Conservation (phyloP, 306 rosid species). For the Castanea crenata region DNA sequence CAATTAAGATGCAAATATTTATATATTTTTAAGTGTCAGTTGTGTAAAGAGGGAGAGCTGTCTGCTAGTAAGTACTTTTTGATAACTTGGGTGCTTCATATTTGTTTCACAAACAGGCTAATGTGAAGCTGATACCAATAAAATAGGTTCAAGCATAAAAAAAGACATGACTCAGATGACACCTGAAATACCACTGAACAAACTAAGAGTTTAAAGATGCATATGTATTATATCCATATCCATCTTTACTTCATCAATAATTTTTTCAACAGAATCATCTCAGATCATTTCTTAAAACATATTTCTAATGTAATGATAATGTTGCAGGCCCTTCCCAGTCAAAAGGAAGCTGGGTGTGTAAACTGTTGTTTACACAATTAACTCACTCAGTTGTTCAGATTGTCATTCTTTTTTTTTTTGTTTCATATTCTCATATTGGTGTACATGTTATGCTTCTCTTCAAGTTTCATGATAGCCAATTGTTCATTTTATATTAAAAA, state of each 20-base stretch:
- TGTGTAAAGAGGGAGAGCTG: not conserved
- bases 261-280: not conserved
- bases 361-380: not conserved
- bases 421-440: no score
- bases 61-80: no score
- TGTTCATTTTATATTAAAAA: no score
- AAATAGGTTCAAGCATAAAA: not conserved
- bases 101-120: no score
- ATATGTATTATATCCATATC: not conserved
- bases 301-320: not conserved
- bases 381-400: no score
- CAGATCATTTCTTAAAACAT: not conserved
- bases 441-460: no score
- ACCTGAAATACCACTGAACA: not conserved
- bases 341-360: constrained; percentile 13
- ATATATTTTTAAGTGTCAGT: not conserved
- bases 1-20: not conserved
- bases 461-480: no score
- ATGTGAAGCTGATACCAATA: not conserved
- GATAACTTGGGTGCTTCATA: no score
- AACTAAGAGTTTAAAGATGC: no score
- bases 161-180: not conserved
- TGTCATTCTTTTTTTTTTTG: no score
- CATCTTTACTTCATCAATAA: not conserved
- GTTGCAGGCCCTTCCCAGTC: constrained; percentile 15